Evolutionary conservation across 148 eudicot species (phyloP), one percentile per base, ranked within the genome.

Genomic region (Vaccinium myrtillus): DNA sequence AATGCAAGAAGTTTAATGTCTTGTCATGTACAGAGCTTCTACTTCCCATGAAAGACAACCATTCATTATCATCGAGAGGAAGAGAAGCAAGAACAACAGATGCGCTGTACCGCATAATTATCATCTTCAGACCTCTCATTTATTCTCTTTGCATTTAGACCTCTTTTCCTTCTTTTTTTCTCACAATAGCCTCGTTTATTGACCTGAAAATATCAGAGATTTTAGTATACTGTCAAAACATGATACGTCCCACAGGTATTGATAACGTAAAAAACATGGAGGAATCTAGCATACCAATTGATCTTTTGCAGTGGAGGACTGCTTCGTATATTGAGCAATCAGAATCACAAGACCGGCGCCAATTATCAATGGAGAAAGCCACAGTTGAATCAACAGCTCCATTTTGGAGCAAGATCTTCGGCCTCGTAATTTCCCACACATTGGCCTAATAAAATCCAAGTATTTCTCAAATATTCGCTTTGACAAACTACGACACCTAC

Each of bases 261-360:
- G 23, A 50, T n/a, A 70, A 78, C 13, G 27, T 1, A 16, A 53
- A 21, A 15, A 25, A 16, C 8, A 10, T 5, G 3, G 23, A 1
- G 32, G 51, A 61, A 16, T 58, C 15, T 30, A 43, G 58, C 90
- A 83, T 93, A 87, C 94, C 95, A 65, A 92, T 84, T 61, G 95
- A 93, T 86, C 90, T 90, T 89, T 96, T 96, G 82, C 99, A 96
- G 81, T 96, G 98, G 77, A 94, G 97, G 79, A 96, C 98, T 5
- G 99, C 99, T 87, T 96, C 99, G 54, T 94, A 78, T 59, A 96
- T 96, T 0, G 98, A 96, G 86, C 93, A 89, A 86, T 96, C 99
- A 0, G 94, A 96, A 85, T 94, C 99, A 83, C 93, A 96, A 51
- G 99, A 93, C 32, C 90, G 86, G 48, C 97, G 87, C 91, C 92